Conservation (phyloP, 2,329 filamentous ascomycete genomes). For the Orbilia javanica region DNA sequence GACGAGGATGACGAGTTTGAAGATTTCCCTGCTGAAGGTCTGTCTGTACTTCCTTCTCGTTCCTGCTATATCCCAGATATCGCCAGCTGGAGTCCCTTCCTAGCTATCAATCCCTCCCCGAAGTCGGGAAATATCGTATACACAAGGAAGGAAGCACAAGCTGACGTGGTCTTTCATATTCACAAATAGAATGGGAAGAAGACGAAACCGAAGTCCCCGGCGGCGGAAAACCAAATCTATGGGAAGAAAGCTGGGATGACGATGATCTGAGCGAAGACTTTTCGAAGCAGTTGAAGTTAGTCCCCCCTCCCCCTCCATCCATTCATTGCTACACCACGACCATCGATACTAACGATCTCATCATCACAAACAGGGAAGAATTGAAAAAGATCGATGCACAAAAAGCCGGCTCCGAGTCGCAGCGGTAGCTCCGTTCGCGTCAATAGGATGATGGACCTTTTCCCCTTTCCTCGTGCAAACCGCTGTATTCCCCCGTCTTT, state of each 20-base stretch:
- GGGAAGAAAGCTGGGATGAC: slow-evolving; percentile 99
- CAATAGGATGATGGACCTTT: neutral
- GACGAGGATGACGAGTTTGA: slow-evolving; percentile 99
- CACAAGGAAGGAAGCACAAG: too few relatives aligned
- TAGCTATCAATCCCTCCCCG: neutral
- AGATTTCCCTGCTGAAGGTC: slow-evolving; percentile 97
- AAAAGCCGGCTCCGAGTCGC: slow-evolving; percentile 47
- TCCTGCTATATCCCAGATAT: neutral
- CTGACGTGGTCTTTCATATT: neutral
- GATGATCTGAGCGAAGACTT: slow-evolving; percentile 98
- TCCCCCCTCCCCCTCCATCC: slow-evolving; percentile 34
- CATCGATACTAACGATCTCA: neutral
- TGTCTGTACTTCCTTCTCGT: slow-evolving; percentile 2
- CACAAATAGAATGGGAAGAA: slow-evolving; percentile 82
- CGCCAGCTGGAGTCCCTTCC: neutral
- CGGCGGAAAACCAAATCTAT: slow-evolving; percentile 82
- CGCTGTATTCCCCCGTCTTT: neutral
- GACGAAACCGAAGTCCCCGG: slow-evolving; percentile 87
- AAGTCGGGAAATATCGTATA: too few relatives aligned
- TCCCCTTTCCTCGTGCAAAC: neutral
- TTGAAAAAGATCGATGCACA: slow-evolving; percentile 87
- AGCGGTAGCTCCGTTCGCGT: slow-evolving; percentile 35
- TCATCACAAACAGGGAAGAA: slow-evolving; percentile 76
- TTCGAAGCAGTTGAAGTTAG: slow-evolving; percentile 90
- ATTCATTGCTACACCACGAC: neutral